A percentile compares a stretch with the other conserved stretches of the same genome.
phyloP scores from a whole-genome alignment of 2,329 filamentous ascomycete species.

The Colletotrichum navitas region DNA sequence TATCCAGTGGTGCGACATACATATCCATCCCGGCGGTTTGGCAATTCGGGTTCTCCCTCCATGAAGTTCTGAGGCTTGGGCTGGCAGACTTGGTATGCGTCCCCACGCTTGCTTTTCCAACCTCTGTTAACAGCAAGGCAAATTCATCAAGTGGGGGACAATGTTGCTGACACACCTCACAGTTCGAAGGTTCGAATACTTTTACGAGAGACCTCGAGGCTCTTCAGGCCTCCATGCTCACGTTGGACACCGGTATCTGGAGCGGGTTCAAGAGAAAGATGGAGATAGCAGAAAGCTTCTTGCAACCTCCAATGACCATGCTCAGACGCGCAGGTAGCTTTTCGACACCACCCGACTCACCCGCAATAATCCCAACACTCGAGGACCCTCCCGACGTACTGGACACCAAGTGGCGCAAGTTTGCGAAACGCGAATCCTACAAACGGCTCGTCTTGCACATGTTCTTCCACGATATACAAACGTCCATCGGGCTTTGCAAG shows the following conservation, averaged over 20 bases:
- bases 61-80: conserved; percentile 53
- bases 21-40: conserved; percentile 53
- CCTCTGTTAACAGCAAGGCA: neutral
- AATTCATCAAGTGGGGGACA: no score
- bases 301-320: conserved; percentile 54
- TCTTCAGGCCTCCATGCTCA: conserved; percentile 52
- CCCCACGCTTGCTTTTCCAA: neutral
- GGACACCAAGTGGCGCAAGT: conserved; percentile 43
- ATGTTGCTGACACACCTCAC: conserved; percentile 17
- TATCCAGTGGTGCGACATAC: conserved; percentile 53
- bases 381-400: conserved; percentile 35
- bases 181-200: conserved; percentile 53
- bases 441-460: conserved; percentile 49
- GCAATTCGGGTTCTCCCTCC: conserved; percentile 56
- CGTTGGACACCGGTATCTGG: conserved; percentile 53
- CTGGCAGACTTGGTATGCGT: conserved; percentile 44
- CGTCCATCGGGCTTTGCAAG: conserved; percentile 48
- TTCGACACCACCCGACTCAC: conserved; percentile 35
- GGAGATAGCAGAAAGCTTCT: conserved; percentile 55
- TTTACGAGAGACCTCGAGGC: conserved; percentile 49
- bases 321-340: conserved; percentile 52
- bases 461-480: conserved; percentile 49
- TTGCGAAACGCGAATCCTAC: conserved; percentile 50
- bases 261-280: conserved; percentile 54
- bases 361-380: conserved; percentile 22